These are phyloP conservation scores for Stereocaulon alpinum DNA, from an alignment of 495 filamentous ascomycete genomes.

Conservation along the genomic window DNA sequence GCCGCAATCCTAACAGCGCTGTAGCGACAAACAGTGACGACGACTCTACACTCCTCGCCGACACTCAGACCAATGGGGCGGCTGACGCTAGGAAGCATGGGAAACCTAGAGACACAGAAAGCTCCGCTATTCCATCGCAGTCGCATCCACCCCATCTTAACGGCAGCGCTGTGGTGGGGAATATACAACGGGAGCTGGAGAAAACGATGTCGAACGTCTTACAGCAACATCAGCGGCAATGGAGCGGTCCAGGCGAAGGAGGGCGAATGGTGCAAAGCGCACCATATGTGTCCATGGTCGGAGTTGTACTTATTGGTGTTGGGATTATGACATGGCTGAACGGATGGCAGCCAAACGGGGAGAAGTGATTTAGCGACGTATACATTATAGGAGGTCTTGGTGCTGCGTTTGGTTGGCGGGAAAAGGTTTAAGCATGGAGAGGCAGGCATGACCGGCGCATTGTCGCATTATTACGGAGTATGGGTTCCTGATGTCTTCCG, in stretches of 20 bases:
- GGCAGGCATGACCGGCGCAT: neutral
- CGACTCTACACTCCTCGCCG: slow-evolving; percentile 4
- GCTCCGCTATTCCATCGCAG: neutral
- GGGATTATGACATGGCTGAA: slow-evolving; percentile 94
- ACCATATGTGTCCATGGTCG: slow-evolving; percentile 79
- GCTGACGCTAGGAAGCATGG: neutral
- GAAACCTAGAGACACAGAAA: neutral
- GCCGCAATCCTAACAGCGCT: slow-evolving; percentile 4
- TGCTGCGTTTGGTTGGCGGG: neutral
- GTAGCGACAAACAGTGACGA: neutral
- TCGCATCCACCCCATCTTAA: slow-evolving; percentile 7
- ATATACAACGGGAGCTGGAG: slow-evolving; percentile 29
- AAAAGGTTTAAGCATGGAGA: neutral
- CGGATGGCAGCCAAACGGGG: slow-evolving; percentile 59
- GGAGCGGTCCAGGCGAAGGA: slow-evolving; percentile 10
- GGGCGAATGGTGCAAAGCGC: slow-evolving; percentile 51
- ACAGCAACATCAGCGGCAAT: slow-evolving; percentile 29
- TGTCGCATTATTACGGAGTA: neutral
- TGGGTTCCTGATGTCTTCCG: neutral
- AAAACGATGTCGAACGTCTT: slow-evolving; percentile 32
- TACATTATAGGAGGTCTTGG: slow-evolving; percentile 1
- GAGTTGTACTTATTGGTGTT: slow-evolving; percentile 81
- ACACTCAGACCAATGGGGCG: neutral
- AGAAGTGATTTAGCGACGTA: slow-evolving; percentile 35
- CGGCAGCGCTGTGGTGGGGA: slow-evolving; percentile 16